Percentiles rank a stretch among this genome's conserved stretches.
phyloP scores from a whole-genome alignment of 2,329 filamentous ascomycete species.

The Trichoderma guizhouense region DNA sequence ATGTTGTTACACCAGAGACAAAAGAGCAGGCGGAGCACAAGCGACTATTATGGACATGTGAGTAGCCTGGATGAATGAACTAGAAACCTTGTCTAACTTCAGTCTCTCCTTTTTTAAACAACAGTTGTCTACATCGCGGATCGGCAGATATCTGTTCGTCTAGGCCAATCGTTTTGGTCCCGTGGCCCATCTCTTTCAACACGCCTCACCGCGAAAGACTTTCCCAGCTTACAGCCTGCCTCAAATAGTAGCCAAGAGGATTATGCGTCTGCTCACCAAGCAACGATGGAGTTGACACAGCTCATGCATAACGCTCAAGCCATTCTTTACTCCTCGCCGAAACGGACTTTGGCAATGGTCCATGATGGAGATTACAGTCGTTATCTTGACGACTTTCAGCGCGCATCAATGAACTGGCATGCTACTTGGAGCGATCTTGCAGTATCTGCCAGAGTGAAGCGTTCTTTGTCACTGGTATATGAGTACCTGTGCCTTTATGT shows the following conservation, averaged over 20 bases:
- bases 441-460: neutral
- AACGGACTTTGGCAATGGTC: neutral
- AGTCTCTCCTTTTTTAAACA: neutral
- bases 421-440: neutral
- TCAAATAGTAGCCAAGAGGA: neutral
- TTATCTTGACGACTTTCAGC: conserved; percentile 3
- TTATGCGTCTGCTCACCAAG: neutral
- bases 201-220: neutral
- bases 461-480: neutral
- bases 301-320: conserved; percentile 4
- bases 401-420: neutral
- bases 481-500: conserved; percentile 5
- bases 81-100: neutral
- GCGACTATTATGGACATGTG: conserved; percentile 1
- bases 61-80: neutral
- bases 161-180: conserved; percentile 4
- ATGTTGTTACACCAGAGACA: neutral
- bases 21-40: neutral
- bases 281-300: conserved; percentile 1
- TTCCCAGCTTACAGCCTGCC: neutral
- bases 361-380: conserved; percentile 5
- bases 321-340: conserved; percentile 1
- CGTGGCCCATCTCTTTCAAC: neutral
- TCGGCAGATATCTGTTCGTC: conserved; percentile 12
- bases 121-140: conserved; percentile 3